A percentile compares a stretch with the other conserved stretches of the same genome.
Evolutionary conservation across 2,329 filamentous ascomycete genomes (phyloP).

Genomic region (Thielaviopsis euricoi): DNA sequence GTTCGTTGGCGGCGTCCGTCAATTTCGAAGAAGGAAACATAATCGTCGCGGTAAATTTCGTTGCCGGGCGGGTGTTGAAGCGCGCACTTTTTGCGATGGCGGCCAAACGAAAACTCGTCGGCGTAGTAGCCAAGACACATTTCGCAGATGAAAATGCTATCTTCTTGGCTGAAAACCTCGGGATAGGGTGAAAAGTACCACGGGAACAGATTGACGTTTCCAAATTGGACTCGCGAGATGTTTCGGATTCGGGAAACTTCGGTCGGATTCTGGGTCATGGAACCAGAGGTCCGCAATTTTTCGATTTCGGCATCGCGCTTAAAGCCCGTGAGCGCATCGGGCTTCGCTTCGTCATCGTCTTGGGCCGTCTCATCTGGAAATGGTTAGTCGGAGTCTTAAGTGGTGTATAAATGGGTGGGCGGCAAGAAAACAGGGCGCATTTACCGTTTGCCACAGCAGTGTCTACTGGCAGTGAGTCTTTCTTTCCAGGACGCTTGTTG

Average conservation of each 20-base stretch:
- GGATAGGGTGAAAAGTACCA: constrained; percentile 99
- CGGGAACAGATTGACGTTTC: constrained; percentile 76
- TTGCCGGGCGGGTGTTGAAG: constrained; percentile 89
- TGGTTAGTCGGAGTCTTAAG: background rate
- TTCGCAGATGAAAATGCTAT: constrained; percentile 91
- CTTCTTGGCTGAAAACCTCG: constrained; percentile 69
- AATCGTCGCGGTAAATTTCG: constrained; percentile 91
- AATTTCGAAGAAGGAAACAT: constrained; percentile 92
- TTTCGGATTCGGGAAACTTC: constrained; percentile 95
- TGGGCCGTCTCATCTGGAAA: constrained; percentile 32
- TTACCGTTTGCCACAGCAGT: constrained; percentile 27
- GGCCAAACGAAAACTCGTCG: constrained; percentile 62
- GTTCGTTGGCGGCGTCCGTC: constrained; percentile 86
- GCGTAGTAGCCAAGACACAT: constrained; percentile 90
- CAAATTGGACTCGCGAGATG: constrained; percentile 86
- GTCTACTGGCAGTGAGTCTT: constrained; percentile 37
- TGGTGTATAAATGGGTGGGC: no score
- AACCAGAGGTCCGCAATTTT: constrained; percentile 82
- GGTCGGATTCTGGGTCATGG: constrained; percentile 97
- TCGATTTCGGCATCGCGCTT: constrained; percentile 87
- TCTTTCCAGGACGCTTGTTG: constrained; percentile 37
- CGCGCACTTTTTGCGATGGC: constrained; percentile 80
- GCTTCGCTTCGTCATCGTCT: constrained; percentile 26
- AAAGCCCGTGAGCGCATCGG: constrained; percentile 31
- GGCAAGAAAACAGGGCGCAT: background rate